Evolutionary conservation across 192 early-diverging fungal genomes (phyloP), one percentile per base, ranked within the genome.

Genomic region (Dissophora ornata): DNA sequence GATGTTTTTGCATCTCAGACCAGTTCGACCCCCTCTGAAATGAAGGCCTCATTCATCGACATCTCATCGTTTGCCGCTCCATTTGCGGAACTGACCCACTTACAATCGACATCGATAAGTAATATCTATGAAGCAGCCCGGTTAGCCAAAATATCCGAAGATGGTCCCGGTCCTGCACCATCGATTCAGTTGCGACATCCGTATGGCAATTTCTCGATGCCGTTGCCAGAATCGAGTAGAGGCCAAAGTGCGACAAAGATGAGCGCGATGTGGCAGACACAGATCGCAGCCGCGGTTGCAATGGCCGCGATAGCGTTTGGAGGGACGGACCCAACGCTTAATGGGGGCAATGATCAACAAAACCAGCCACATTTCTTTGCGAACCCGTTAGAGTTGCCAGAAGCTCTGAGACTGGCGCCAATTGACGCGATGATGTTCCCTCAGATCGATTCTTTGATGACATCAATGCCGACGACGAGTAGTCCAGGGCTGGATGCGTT

Each of bases 181-280:
- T 59, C 67, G 6, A 59, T 69, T 26, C 67, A 69, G 46, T 33
- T 69, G 10, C 67, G 57, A 34, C 67, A 69, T 53, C 67, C 67
- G 8, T 69, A 69, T 33, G 67, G 67, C 0, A 52, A 59, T 33
- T 69, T 69, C 26, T 69, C 67, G 4, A 69, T 69, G 57, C 67
- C 57, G 1, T 21, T 69, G 21, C 67, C 56, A 3, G 65, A 67
- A 4, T 28, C 41, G 19, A 38, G 19, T 1, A 57, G 50, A 9
- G 42, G 21, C 25, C 54, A 55, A 9, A 36, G 40, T 10, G 21
- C 53, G 19, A 38, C 47, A 12, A 33, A 41, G 13, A 19, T 59
- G 38, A 59, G 67, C 22, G 26, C 57, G 5, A 24, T 69, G 18
- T 69, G 67, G 67, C 67, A 69, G 67, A 44, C 34, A 6, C 67